Evolutionary conservation across 2,329 filamentous ascomycete species (phyloP), one percentile per base, ranked within the genome.

Genomic region (Sclerotinia glacialis): DNA sequence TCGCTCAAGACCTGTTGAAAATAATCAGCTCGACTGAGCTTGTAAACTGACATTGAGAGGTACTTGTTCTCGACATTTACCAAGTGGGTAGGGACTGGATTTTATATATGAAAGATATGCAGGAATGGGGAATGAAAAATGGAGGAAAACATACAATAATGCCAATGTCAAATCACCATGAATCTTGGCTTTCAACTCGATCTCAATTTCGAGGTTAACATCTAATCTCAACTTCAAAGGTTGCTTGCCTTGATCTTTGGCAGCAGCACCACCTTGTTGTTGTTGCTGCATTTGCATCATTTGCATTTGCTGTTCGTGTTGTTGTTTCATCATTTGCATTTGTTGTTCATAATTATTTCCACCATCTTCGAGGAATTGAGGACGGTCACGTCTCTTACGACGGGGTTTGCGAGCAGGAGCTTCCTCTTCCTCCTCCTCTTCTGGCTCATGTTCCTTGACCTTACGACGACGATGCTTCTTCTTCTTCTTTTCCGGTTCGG

Each of bases 131-230:
- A 11, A 47, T 11, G 40, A 12, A 26, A 40, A 9, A 26, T 23
- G n/a, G 26, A 34, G 37, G 21, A 42, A 31, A 65, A 72, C 72
- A 68, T 55, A 74, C 73, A 74, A 67, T 53, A 74, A 74, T 18
- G 73, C 71, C 65, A 88, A 86, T 81, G 91, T 93, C 71, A 96
- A 79, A 80, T 96, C 92, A 75, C 92, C 92, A 72, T 92, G 86
- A 70, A 93, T 92, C 76, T 86, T 89, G 23, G 90, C 90, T 81
- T 92, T 92, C 64, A 93, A 80, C 77, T 92, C 86, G 71, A 93
- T 89, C 78, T 93, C 89, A 62, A 93, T 83, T 73, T 93, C 90
- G 61, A 93, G 79, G 77, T 93, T 93, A 64, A 92, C 80, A 75
- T 93, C 90, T 44, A 92, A 78, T 67, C 86, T 82, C 74, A 93